A percentile compares a stretch with the other conserved stretches of the same genome.
Conservation (phyloP, 164 flowering plant genomes). For the Vitis cinerea region DNA sequence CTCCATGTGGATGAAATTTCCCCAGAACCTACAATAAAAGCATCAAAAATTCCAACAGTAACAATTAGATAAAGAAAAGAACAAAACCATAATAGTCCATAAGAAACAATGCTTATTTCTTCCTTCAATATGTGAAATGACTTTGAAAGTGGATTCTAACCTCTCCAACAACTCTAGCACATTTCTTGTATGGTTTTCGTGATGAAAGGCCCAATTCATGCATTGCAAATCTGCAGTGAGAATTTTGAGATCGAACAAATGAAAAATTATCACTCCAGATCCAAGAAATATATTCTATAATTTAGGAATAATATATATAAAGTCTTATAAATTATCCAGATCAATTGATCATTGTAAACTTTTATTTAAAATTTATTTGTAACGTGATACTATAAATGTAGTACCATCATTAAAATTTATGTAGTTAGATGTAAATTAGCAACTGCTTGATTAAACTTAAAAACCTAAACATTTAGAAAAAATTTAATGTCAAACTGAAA, state of each 20-base stretch:
- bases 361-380: too few relatives aligned
- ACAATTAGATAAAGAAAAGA: neutral
- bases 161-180: conserved; percentile 99
- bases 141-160: conserved; percentile 25
- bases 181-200: conserved; percentile 85
- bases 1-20: conserved; percentile 98
- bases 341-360: too few relatives aligned
- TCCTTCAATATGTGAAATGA: neutral
- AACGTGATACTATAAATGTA: too few relatives aligned
- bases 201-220: conserved; percentile 95
- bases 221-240: conserved; percentile 81
- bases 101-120: neutral
- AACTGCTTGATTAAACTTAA: too few relatives aligned
- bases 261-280: neutral
- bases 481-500: too few relatives aligned
- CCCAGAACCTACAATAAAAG: conserved; percentile 71
- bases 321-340: too few relatives aligned
- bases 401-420: too few relatives aligned
- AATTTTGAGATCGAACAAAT: neutral
- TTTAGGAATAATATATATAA: too few relatives aligned
- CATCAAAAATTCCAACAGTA: neutral
- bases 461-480: too few relatives aligned
- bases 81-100: neutral
- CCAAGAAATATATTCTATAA: neutral
- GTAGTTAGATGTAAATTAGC: too few relatives aligned